Base-by-base conservation (phyloP, 2,329 filamentous ascomycete genomes). In the Sporothrix brunneoviolacea region DNA sequence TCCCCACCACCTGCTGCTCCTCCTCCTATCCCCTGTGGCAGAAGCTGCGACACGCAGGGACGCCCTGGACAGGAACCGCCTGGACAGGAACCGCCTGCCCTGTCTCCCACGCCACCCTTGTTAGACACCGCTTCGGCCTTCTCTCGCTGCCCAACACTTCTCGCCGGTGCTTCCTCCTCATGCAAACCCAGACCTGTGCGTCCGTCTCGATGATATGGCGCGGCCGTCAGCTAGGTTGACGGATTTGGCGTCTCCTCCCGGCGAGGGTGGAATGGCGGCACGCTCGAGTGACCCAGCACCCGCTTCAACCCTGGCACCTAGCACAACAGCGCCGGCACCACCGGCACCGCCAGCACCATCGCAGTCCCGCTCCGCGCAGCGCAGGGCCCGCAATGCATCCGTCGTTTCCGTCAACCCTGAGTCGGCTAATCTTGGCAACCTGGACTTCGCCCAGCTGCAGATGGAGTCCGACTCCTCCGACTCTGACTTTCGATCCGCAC, bases 391-490 rank as follows among this genome's bases (percentile, higher is more conserved):
- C 4, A 47, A 45, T 32, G 40, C 46, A 6, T 50, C 55, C 19
- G 21, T 27, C 12, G 24, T 27, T 7, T 50, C 47, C 2, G 27
- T 36, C 16, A 46, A 32, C 38, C 41, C 45, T 3, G 48, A 50
- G 6, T 4, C 48, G 8, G n/a, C 38, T 9, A 35, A 47, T n/a
- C 45, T 55, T 2, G 40, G 49, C n/a, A 50, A 41, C 21, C 47
- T 58, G 7, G 60, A 64, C 40, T 21, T 54, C 9, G 50, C 54
- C 4, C 53, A 59, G 40, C 46, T 60, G 3, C 52, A 57, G 5
- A 36, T 52, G 42, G 60, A 63, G 10, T 62, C 62, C 24, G 62
- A 59, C 62, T 75, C 73, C 35, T 61, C 63, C 24, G 72, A 73
- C 53, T 69, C 69, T 51, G 67, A 70, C 51, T 59, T 66, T 19